Evolutionary conservation across 2,329 filamentous ascomycete genomes (phyloP), one percentile per base, ranked within the genome.

Genomic region (Ustilaginoidea virens): DNA sequence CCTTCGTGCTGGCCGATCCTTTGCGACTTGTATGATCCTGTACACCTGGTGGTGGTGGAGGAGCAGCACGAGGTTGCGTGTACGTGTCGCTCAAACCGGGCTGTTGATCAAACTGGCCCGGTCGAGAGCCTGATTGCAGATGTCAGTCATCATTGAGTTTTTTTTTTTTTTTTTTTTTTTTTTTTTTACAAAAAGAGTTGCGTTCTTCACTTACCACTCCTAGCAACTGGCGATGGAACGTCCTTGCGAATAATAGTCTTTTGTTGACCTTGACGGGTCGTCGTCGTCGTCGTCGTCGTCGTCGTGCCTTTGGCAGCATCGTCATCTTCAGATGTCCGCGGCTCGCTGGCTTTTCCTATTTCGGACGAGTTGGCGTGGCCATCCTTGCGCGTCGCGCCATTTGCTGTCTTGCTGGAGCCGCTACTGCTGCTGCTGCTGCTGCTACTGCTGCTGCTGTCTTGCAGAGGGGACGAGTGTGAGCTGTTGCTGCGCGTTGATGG

Each of bases 201-300:
- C 7, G 12, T 13, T 22, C 16, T 21, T 27, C 25, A 47, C 55
- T 51, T 56, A 68, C 65, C 46, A 40, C 52, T 58, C 38, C 58
- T 42, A 14, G 22, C 14, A 12, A 50, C 46, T 12, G 43, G 44
- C 7, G 51, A 32, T 4, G 63, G 56, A 23, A 77, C 44, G 26
- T 86, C 79, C 47, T 82, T 86, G 40, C 77, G 64, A 8, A 69
- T 42, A 34, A 79, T 66, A 13, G 60, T 44, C 38, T 69, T 73
- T 30, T 48, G 46, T 23, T 47, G 47, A 20, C 61, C 53, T 13
- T 56, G 31, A 41, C 35, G 56, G 4, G 21, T 29, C 11, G 14
- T 16, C 20, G 19, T 23, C 14, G 27, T 18, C n/a, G 11, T 20
- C 11, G 28, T 13, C 23, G 17, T 10, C 14, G 17, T 25, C 51